These are phyloP conservation scores for Teunomyces lycoperdinae DNA, from an alignment of 805 yeast genomes.

Conservation along the genomic window DNA sequence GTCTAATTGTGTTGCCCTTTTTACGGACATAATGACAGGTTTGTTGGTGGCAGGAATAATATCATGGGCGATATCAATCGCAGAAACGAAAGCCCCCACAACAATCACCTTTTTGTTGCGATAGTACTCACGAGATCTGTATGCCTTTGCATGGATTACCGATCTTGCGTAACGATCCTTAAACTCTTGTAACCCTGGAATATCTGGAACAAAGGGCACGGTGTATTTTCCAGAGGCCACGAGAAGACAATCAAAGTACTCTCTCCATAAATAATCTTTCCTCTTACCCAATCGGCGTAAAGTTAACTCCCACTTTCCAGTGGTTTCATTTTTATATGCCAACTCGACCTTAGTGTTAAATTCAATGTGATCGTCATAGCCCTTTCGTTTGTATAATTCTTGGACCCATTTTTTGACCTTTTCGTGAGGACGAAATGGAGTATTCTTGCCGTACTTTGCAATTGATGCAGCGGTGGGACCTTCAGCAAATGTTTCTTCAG, in stretches of 20 bases:
- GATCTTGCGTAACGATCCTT: constrained; percentile 9
- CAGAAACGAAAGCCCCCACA: constrained; percentile 17
- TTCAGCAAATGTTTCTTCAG: constrained; percentile 19
- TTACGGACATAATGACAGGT: constrained; percentile 19
- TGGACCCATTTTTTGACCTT: constrained; percentile 18
- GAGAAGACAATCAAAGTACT: constrained; percentile 16
- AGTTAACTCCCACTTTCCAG: constrained; percentile 17
- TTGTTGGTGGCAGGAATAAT: constrained; percentile 15
- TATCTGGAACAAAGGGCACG: constrained; percentile 18
- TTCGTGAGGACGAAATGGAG: constrained; percentile 18
- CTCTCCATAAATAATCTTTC: constrained; percentile 17
- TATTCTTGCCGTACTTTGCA: constrained; percentile 15
- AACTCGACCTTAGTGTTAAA: constrained; percentile 26
- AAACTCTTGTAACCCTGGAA: constrained; percentile 17
- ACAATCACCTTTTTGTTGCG: constrained; percentile 17
- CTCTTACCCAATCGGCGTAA: constrained; percentile 11
- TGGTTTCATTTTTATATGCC: constrained; percentile 16
- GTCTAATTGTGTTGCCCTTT: constrained; percentile 10
- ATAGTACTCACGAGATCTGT: constrained; percentile 14
- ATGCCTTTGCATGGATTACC: constrained; percentile 20
- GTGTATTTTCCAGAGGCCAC: constrained; percentile 23
- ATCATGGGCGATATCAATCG: constrained; percentile 18
- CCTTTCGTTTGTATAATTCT: constrained; percentile 17
- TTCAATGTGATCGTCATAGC: constrained; percentile 18
- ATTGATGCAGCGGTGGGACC: constrained; percentile 10